Percentiles rank a stretch among this genome's conserved stretches.
These are phyloP conservation scores for Rhamnella rubrinervis DNA, from an alignment of 331 rosid genomes.

Conservation along the genomic window DNA sequence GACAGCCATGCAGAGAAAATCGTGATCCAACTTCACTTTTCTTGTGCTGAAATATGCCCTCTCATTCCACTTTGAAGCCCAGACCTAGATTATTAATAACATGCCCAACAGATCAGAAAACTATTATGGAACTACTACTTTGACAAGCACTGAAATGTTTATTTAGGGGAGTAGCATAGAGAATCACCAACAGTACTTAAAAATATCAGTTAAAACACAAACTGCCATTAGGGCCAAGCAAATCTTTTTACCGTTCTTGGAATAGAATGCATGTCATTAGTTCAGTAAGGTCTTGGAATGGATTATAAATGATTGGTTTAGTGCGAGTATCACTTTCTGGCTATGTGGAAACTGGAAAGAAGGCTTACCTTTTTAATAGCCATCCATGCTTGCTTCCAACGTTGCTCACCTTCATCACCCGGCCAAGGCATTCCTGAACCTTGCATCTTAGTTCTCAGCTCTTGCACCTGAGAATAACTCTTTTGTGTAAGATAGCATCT, in stretches of 20 bases:
- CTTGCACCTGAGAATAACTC: conserved; percentile 64
- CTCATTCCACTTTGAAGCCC: conserved; percentile 99
- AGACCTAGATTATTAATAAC: conserved; percentile 57
- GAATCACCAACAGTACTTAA: no score
- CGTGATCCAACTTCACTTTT: conserved; percentile 89
- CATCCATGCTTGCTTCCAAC: conserved; percentile 93
- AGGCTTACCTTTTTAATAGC: conserved; percentile 82
- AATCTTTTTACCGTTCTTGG: no score
- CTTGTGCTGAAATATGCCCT: conserved; percentile 95
- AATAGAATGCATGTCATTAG: no score
- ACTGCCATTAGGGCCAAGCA: no score
- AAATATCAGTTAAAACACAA: background rate
- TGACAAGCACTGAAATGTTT: conserved; percentile 1
- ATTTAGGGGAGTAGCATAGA: no score
- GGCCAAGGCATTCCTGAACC: conserved; percentile 99
- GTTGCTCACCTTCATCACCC: conserved; percentile 89
- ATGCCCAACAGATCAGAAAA: conserved; percentile 16
- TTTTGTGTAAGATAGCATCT: conserved; percentile 23
- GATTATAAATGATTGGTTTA: background rate
- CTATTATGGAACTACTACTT: background rate
- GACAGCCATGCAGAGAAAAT: conserved; percentile 96
- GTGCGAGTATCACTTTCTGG: background rate
- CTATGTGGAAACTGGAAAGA: conserved; percentile 16
- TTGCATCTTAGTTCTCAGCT: conserved; percentile 76
- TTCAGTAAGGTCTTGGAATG: no score